Conservation (phyloP, 2,329 filamentous ascomycete species). For the Neonectria neomacrospora region DNA sequence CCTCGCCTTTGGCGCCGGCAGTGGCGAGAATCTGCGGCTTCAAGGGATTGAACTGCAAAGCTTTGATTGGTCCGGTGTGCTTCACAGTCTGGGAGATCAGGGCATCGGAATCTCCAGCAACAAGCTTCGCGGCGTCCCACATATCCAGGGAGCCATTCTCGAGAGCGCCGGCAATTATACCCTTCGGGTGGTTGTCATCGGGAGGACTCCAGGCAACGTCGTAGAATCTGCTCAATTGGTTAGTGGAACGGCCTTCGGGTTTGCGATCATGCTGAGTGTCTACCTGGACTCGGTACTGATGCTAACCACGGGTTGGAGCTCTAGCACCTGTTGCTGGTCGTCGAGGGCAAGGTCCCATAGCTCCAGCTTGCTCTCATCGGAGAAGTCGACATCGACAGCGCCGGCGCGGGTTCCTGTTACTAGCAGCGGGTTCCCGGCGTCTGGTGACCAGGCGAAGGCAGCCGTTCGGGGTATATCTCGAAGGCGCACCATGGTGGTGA, state of each 20-base stretch:
- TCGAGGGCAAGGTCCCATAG: constrained; percentile 94
- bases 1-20: constrained; percentile 92
- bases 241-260: constrained; percentile 26
- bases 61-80: constrained; percentile 92
- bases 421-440: constrained; percentile 79
- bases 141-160: constrained; percentile 94
- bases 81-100: constrained; percentile 87
- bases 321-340: constrained; percentile 77
- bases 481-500: constrained; percentile 84
- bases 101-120: constrained; percentile 72
- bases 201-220: constrained; percentile 94
- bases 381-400: constrained; percentile 96
- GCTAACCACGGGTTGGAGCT: constrained; percentile 86
- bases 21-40: constrained; percentile 92
- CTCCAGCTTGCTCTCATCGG: constrained; percentile 95
- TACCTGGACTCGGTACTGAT: constrained; percentile 92
- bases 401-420: constrained; percentile 95
- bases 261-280: constrained; percentile 26
- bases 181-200: constrained; percentile 79
- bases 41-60: constrained; percentile 95
- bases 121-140: constrained; percentile 85
- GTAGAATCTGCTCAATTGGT: constrained; percentile 76
- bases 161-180: constrained; percentile 93
- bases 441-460: constrained; percentile 96
- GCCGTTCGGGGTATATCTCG: constrained; percentile 97